These are phyloP conservation scores for Citeromyces siamensis DNA, from an alignment of 1,139 yeast species.

Conservation along the genomic window DNA sequence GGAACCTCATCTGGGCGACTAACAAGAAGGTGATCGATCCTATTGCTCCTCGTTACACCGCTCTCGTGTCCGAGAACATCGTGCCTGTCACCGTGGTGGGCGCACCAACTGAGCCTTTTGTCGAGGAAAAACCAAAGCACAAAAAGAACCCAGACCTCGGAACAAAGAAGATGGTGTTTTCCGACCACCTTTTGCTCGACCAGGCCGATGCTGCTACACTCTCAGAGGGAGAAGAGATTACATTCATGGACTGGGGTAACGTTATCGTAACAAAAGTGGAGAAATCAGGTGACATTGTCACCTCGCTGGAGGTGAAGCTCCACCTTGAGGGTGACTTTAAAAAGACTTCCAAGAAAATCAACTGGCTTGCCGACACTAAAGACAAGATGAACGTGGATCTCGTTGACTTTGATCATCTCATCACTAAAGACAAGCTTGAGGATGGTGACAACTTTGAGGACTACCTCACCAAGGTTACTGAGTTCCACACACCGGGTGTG, in stretches of 20 bases:
- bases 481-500: conserved; percentile 65
- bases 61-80: conserved; percentile 48
- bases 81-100: conserved; percentile 55
- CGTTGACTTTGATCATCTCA: conserved; percentile 90
- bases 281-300: conserved; percentile 39
- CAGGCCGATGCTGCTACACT: conserved; percentile 77
- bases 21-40: conserved; percentile 97
- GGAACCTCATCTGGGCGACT: conserved; percentile 95
- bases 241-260: conserved; percentile 99
- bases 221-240: conserved; percentile 73
- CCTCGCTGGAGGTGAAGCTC: conserved; percentile 63
- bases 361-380: conserved; percentile 86
- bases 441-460: conserved; percentile 93
- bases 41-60: conserved; percentile 88
- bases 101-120: conserved; percentile 51
- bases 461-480: conserved; percentile 80
- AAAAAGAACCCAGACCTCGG: conserved; percentile 95
- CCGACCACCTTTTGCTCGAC: conserved; percentile 60
- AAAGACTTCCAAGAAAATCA: conserved; percentile 88
- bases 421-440: conserved; percentile 91
- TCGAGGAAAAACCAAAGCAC: conserved; percentile 81
- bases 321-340: conserved; percentile 96
- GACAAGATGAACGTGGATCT: conserved; percentile 63
- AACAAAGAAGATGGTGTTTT: conserved; percentile 60
- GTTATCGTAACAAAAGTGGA: conserved; percentile 64